Conservation (phyloP, 2,329 filamentous ascomycete species). For the Cordyceps cicadae region DNA sequence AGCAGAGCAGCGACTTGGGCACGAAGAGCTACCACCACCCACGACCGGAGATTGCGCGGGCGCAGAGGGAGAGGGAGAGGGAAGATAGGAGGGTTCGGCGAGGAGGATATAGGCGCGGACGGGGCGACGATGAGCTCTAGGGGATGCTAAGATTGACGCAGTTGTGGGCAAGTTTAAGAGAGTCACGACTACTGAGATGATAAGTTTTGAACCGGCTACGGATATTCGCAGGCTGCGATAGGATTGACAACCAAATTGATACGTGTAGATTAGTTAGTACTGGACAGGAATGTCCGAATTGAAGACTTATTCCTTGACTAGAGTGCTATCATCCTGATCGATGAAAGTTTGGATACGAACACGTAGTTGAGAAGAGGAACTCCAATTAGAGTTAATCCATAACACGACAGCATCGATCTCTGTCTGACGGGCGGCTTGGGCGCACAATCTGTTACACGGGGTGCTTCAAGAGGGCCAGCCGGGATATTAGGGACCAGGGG, state of each 20-base stretch:
- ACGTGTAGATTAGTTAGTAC: constrained; percentile 1
- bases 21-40: constrained; percentile 51
- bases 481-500: background rate
- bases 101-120: constrained; percentile 27
- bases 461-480: background rate
- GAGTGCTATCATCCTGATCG: too few relatives aligned
- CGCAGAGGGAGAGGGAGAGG: constrained; percentile 22
- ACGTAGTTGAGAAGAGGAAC: too few relatives aligned
- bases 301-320: background rate
- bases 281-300: background rate
- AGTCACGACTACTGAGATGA: background rate
- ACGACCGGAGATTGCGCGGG: constrained; percentile 42
- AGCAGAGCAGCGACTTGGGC: constrained; percentile 38
- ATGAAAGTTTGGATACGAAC: too few relatives aligned
- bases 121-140: constrained; percentile 22
- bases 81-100: constrained; percentile 29
- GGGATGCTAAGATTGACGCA: background rate
- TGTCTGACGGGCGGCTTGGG: too few relatives aligned
- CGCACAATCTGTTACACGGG: background rate
- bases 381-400: too few relatives aligned
- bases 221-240: background rate
- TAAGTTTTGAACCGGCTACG: background rate
- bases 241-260: background rate
- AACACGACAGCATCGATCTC: too few relatives aligned
- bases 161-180: background rate